phyloP scores from a whole-genome alignment of 148 eudicot species.

The Vaccinium macrocarpon region DNA sequence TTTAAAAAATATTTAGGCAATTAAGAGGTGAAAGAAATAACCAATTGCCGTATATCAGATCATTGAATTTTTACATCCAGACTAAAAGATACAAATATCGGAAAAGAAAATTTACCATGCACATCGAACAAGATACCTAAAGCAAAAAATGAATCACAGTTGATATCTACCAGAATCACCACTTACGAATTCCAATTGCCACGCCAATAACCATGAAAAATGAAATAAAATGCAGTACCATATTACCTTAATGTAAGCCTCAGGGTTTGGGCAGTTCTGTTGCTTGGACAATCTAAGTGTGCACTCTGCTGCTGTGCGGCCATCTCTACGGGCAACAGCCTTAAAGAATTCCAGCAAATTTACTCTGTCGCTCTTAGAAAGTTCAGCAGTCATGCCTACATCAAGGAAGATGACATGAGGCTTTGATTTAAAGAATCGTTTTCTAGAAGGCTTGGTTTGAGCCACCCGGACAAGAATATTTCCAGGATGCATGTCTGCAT shows the following conservation, averaged over 20 bases:
- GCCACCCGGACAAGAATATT: constrained; percentile 84
- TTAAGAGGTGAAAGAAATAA: constrained; percentile 1
- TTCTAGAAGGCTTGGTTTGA: constrained; percentile 47
- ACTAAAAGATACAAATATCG: neutral
- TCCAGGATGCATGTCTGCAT: constrained; percentile 99
- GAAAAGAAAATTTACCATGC: neutral
- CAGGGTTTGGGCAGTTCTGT: constrained; percentile 92
- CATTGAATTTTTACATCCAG: neutral
- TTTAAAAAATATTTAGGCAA: constrained; percentile 12
- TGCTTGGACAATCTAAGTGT: constrained; percentile 78
- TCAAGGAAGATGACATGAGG: constrained; percentile 93
- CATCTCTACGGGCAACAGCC: constrained; percentile 92
- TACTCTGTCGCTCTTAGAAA: constrained; percentile 65
- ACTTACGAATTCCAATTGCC: neutral
- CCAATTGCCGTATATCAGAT: neutral
- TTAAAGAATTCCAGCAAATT: constrained; percentile 85
- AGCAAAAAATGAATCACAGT: neutral
- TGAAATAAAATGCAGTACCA: neutral
- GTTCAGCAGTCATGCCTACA: constrained; percentile 99
- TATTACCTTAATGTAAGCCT: constrained; percentile 73
- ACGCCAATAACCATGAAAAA: neutral
- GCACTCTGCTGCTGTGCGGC: constrained; percentile 81
- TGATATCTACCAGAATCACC: neutral
- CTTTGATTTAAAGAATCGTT: constrained; percentile 57
- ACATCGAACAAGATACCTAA: neutral